A percentile compares a stretch with the other conserved stretches of the same genome.
These are phyloP conservation scores for Paraphoma sp. DNA, from an alignment of 2,329 filamentous ascomycete genomes.

Conservation along the genomic window DNA sequence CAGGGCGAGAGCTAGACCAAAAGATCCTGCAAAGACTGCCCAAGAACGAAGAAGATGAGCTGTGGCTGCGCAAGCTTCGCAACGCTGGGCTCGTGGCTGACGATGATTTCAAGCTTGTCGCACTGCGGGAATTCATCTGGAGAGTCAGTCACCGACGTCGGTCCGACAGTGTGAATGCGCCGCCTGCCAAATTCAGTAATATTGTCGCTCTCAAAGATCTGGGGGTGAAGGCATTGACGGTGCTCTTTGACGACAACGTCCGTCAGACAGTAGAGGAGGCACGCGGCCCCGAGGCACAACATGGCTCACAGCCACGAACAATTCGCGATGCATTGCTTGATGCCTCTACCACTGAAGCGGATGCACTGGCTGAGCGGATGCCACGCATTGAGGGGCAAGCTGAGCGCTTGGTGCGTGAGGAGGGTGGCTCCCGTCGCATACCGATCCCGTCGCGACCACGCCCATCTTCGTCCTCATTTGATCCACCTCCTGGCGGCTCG, in stretches of 20 bases:
- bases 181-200: constrained; percentile 63
- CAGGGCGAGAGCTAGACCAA: constrained; percentile 62
- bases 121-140: constrained; percentile 90
- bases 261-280: constrained; percentile 54
- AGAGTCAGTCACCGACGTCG: constrained; percentile 76
- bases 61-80: constrained; percentile 85
- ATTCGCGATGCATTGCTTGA: constrained; percentile 91
- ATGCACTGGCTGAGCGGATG: constrained; percentile 59
- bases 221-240: constrained; percentile 81
- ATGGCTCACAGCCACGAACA: constrained; percentile 65
- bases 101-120: constrained; percentile 88
- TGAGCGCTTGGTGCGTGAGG: constrained; percentile 41
- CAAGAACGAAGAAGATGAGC: constrained; percentile 91
- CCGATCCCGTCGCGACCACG: constrained; percentile 32
- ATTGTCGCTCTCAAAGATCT: constrained; percentile 78
- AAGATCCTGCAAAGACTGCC: constrained; percentile 68
- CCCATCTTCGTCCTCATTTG: constrained; percentile 18
- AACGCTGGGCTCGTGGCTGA: constrained; percentile 82
- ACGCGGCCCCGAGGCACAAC: constrained; percentile 37
- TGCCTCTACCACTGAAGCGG: constrained; percentile 86
- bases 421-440: constrained; percentile 23
- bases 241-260: constrained; percentile 83
- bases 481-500: constrained; percentile 25
- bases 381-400: constrained; percentile 50
- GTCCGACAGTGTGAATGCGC: constrained; percentile 56